Evolutionary conservation across 1,139 yeast species (phyloP), one percentile per base, ranked within the genome.

Genomic region (Hansenula sp.): DNA sequence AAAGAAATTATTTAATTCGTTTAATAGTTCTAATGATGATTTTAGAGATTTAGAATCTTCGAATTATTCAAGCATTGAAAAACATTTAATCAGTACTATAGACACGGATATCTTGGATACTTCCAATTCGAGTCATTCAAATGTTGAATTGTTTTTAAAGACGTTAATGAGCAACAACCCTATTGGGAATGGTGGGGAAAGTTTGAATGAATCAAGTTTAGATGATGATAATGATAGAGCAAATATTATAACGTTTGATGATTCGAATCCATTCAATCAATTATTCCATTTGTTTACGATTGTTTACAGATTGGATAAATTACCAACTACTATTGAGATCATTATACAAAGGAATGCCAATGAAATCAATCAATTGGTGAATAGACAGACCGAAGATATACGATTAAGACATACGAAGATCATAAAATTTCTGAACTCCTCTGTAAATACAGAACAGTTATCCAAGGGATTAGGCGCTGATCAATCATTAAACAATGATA

Each of bases 351-450:
- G 79, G 41, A 61, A 72, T 15, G 67, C 70, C 5, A 61, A 62
- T 7, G 86, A 81, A 50, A 52, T 79, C 12, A 74, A 72, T 47
- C 72, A 67, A 42, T 65, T 88, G 49, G 72, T 87, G 15, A 77
- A 76, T 46, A 74, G 81, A 51, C 74, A 84, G 1, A 77, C 81
- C 9, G 84, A 81, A 44, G 93, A 84, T 50, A 77, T 81, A 9
- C 79, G 80, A 50, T 68, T 71, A 50, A 77, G 74, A 45, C 75
- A 70, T 56, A 78, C 78, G 30, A 72, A 71, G 44, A 51, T 68
- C 28, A 54, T 66, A 59, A 43, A 61, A 53, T 47, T 45, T 17
- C 28, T 57, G n/a, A 55, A 55, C 24, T 24, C 46, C 4, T 11
- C 24, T 3, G 11, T 16, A 28, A 35, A 21, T 12, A 27, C 29